These are phyloP conservation scores for Platanthera guangdongensis DNA, from an alignment of 106 monocot species.

Conservation along the genomic window DNA sequence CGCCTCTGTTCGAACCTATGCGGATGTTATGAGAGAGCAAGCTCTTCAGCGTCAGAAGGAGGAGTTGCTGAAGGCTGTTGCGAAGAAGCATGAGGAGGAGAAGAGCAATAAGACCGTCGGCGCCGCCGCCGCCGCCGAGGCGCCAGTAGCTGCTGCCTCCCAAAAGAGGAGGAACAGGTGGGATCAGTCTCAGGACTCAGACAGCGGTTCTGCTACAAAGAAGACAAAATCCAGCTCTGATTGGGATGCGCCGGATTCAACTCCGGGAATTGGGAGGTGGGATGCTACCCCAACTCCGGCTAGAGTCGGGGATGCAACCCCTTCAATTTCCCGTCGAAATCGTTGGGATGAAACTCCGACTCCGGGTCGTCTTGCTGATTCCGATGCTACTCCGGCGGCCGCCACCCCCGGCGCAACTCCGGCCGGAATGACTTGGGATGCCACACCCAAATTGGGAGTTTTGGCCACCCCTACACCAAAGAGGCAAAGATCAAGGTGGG, in stretches of 20 bases:
- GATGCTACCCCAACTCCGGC: conserved; percentile 84
- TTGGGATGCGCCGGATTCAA: conserved; percentile 86
- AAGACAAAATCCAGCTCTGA: conserved; percentile 60
- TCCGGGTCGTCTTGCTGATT: too few species aligned
- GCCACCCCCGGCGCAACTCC: too few species aligned
- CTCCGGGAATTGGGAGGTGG: conserved; percentile 80
- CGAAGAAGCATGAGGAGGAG: conserved; percentile 94
- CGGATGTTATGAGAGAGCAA: conserved; percentile 85
- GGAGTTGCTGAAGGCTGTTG: conserved; percentile 62
- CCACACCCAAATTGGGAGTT: too few species aligned
- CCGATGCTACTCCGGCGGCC: too few species aligned
- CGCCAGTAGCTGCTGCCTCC: conserved; percentile 7
- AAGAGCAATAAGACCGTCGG: conserved; percentile 29
- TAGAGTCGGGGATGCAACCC: conserved; percentile 20
- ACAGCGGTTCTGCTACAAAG: conserved; percentile 23
- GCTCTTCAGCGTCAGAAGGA: conserved; percentile 71
- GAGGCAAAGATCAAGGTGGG: too few species aligned
- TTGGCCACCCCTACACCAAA: too few species aligned
- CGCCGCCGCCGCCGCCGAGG: background rate
- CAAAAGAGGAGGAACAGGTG: conserved; percentile 93
- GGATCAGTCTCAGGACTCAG: conserved; percentile 87
- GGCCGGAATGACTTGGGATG: too few species aligned
- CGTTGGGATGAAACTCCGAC: too few species aligned
- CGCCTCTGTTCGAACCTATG: conserved; percentile 62
- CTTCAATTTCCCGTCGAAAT: too few species aligned